Evolutionary conservation across 129 eudicot genomes (phyloP).

Genomic region (Apium graveolens): DNA sequence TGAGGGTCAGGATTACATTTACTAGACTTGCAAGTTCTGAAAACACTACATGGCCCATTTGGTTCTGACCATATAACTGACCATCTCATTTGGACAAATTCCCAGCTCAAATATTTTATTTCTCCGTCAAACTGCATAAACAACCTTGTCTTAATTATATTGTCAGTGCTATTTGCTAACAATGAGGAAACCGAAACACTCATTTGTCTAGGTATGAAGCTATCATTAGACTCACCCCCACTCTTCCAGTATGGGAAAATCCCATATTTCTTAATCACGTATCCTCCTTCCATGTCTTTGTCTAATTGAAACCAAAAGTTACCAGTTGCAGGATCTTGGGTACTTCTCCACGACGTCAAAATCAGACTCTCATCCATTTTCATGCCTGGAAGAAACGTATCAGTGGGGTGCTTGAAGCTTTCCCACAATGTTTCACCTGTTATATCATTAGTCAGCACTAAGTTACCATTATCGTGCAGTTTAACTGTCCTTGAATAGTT

Average conservation of each 20-base stretch:
- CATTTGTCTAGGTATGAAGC: not conserved
- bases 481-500: not conserved
- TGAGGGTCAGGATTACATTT: conserved; percentile 15
- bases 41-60: conserved; percentile 19
- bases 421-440: not conserved
- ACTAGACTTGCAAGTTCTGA: conserved; percentile 25
- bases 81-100: conserved; percentile 16
- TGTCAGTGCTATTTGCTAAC: not conserved
- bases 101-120: not conserved
- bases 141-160: not conserved
- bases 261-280: not conserved
- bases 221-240: not conserved
- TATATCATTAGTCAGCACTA: not conserved
- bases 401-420: not conserved
- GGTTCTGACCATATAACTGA: conserved; percentile 24
- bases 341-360: conserved; percentile 25
- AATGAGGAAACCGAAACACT: not conserved
- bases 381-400: not conserved
- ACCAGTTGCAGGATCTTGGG: conserved; percentile 22
- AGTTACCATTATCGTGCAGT: not conserved
- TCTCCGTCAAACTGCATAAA: not conserved
- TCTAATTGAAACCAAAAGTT: conserved; percentile 23
- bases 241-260: not conserved
- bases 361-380: not conserved
- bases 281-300: not conserved